phyloP scores from a whole-genome alignment of 148 eudicot genomes.

The Rhododendron griersonianum region DNA sequence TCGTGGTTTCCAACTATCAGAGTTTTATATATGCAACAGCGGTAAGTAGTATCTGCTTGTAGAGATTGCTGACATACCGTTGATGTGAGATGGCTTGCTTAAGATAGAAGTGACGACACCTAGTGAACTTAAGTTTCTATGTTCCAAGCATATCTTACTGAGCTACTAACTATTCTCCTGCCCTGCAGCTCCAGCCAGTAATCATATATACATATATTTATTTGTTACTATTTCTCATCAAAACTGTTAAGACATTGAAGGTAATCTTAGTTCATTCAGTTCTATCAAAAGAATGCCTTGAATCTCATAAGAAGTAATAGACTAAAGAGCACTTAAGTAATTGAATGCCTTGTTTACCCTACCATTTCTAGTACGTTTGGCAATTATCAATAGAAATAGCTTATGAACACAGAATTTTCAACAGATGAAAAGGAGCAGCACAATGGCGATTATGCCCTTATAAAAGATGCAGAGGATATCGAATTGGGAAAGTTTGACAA shows the following conservation, averaged over 20 bases:
- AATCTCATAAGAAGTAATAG: not conserved
- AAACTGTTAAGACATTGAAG: not conserved
- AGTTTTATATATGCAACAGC: not conserved
- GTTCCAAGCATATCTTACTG: not conserved
- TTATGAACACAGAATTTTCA: slow-evolving; percentile 13
- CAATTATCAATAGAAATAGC: not conserved
- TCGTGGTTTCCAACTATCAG: not conserved
- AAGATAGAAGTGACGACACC: not conserved
- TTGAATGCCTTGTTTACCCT: not conserved
- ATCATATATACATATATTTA: not conserved
- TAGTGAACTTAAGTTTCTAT: not conserved
- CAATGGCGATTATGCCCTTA: slow-evolving; percentile 25
- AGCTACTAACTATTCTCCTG: not conserved
- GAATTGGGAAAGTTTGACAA: slow-evolving; percentile 51
- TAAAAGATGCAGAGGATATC: slow-evolving; percentile 29
- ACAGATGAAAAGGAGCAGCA: slow-evolving; percentile 23
- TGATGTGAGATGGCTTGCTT: not conserved
- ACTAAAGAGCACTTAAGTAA: not conserved
- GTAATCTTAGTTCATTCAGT: not conserved
- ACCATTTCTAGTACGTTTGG: not conserved
- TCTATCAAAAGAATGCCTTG: not conserved
- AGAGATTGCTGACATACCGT: not conserved
- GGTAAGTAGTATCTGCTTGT: not conserved
- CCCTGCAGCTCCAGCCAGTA: not conserved
- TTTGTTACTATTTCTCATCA: not conserved